Conservation (phyloP, 2,329 filamentous ascomycete genomes). For the Scolecobasidium constrictum region DNA sequence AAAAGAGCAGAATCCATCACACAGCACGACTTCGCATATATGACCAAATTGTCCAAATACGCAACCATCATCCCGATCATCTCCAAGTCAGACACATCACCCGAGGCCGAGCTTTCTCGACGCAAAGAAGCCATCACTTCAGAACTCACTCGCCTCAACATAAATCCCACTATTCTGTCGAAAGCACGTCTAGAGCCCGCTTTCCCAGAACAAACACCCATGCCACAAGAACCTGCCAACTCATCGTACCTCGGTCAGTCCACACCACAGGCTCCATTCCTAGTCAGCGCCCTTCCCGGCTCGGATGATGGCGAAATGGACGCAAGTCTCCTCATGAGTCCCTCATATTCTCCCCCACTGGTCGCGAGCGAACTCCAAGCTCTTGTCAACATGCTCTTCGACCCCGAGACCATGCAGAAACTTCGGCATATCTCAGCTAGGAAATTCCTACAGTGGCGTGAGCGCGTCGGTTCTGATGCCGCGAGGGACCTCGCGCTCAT, state of each 20-base stretch:
- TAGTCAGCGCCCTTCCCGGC: slow-evolving; percentile 63
- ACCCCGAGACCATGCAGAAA: slow-evolving; percentile 66
- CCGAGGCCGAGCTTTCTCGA: slow-evolving; percentile 14
- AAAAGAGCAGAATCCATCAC: slow-evolving; percentile 5
- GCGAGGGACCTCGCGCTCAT: not conserved
- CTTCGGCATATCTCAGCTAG: slow-evolving; percentile 72
- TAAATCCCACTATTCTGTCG: not conserved
- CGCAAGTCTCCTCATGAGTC: slow-evolving; percentile 84
- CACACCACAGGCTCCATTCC: slow-evolving; percentile 44
- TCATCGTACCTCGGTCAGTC: slow-evolving; percentile 10
- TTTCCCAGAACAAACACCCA: not conserved
- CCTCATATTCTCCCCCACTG: slow-evolving; percentile 77
- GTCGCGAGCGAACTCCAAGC: slow-evolving; percentile 59
- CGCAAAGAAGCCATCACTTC: slow-evolving; percentile 23
- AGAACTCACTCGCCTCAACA: slow-evolving; percentile 21
- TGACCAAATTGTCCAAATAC: slow-evolving; percentile 56
- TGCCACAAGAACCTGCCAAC: not conserved
- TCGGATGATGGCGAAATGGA: slow-evolving; percentile 79
- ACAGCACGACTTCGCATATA: slow-evolving; percentile 53
- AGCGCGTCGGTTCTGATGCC: slow-evolving; percentile 26
- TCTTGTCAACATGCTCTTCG: slow-evolving; percentile 66
- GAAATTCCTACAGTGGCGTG: slow-evolving; percentile 67
- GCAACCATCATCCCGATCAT: slow-evolving; percentile 83
- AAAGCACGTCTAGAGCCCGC: not conserved
- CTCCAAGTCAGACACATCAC: slow-evolving; percentile 58